Percentiles rank a stretch among this genome's conserved stretches.
phyloP scores from a whole-genome alignment of 371 early-diverging fungal genomes.

The Blakeslea trispora region DNA sequence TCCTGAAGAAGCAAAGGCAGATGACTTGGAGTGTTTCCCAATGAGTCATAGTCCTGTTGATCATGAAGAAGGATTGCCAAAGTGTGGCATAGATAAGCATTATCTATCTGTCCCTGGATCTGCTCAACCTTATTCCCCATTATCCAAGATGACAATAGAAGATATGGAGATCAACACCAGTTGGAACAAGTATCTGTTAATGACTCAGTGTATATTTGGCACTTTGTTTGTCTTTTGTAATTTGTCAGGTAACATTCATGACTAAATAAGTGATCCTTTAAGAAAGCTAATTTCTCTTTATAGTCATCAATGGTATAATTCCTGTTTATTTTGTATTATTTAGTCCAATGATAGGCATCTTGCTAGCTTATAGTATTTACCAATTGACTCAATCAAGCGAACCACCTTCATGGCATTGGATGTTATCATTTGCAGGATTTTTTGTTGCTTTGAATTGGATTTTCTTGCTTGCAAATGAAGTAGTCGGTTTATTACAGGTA shows the following conservation, averaged over 20 bases:
- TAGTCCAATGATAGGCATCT: conserved; percentile 27
- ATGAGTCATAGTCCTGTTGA: conserved; percentile 10
- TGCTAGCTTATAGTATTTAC: conserved; percentile 19
- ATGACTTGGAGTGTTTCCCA: conserved; percentile 30
- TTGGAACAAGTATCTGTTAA: conserved; percentile 47
- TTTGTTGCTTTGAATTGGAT: conserved; percentile 78
- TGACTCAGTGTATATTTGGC: conserved; percentile 41
- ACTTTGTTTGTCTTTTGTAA: conserved; percentile 36
- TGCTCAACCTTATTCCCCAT: background rate
- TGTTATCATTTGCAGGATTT: conserved; percentile 70
- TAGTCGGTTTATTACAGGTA: conserved; percentile 77
- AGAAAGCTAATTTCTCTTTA: background rate
- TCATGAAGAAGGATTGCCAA: background rate
- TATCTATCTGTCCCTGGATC: conserved; percentile 27
- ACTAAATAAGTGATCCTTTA: too few species aligned
- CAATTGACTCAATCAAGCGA: conserved; percentile 27
- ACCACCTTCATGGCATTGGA: conserved; percentile 44
- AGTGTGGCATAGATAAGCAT: background rate
- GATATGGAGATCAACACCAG: conserved; percentile 22
- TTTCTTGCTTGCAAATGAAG: conserved; percentile 76
- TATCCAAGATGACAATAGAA: conserved; percentile 2
- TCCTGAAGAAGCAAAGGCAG: conserved; percentile 35
- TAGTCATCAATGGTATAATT: conserved; percentile 33
- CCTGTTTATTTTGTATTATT: conserved; percentile 16
- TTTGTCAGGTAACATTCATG: conserved; percentile 41